Conservation (phyloP, 2,329 filamentous ascomycete genomes). For the Thelonectria rubi region DNA sequence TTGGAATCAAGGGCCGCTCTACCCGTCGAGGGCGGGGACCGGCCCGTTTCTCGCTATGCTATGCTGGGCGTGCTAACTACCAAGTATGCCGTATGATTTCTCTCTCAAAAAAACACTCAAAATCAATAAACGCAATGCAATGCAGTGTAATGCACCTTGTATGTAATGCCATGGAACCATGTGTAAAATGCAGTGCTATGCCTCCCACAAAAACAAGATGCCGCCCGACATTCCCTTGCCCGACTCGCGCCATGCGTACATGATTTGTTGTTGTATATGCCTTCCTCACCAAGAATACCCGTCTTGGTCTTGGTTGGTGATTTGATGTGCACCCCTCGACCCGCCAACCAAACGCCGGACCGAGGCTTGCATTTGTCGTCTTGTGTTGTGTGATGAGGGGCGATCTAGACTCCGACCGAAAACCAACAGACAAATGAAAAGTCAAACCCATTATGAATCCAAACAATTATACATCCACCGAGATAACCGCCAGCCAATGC, state of each 20-base stretch:
- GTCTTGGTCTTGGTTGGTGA: not conserved
- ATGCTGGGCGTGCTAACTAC: too few species aligned
- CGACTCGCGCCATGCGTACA: constrained; percentile 30
- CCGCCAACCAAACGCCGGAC: constrained; percentile 8
- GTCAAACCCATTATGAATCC: not conserved
- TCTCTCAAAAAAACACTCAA: not conserved
- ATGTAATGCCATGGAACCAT: constrained; percentile 12
- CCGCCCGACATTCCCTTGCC: constrained; percentile 10
- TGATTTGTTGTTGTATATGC: constrained; percentile 24
- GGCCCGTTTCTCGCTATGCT: constrained; percentile 19
- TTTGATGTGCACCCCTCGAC: constrained; percentile 1
- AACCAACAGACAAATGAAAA: constrained; percentile 11
- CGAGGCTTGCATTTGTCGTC: constrained; percentile 10
- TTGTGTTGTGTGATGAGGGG: constrained; percentile 20
- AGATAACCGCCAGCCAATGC: constrained; percentile 33
- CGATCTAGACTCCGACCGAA: constrained; percentile 15
- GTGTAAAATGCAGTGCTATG: constrained; percentile 18
- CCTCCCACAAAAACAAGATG: not conserved
- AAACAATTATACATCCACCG: constrained; percentile 30
- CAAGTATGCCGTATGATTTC: too few species aligned
- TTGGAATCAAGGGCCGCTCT: constrained; percentile 13
- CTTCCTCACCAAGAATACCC: constrained; percentile 21
- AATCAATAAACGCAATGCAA: not conserved
- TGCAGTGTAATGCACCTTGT: not conserved
- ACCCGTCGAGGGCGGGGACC: constrained; percentile 20